A percentile compares a stretch with the other conserved stretches of the same genome.
Conservation (phyloP, 2,329 filamentous ascomycete genomes). For the Pyrenophora teres region DNA sequence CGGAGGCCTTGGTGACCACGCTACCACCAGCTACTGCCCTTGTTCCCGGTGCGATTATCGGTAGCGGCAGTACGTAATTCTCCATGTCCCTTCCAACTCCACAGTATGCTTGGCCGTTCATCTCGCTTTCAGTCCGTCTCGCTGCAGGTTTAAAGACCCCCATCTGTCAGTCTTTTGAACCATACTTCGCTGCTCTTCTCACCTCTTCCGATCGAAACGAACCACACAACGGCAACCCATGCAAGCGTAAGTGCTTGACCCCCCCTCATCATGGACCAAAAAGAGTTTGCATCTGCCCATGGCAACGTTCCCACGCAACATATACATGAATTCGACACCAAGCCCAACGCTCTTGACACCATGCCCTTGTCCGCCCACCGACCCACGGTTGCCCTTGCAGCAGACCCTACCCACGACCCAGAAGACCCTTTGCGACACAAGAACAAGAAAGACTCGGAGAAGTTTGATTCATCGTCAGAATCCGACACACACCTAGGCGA, state of each 20-base stretch:
- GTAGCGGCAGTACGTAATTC: slow-evolving; percentile 20
- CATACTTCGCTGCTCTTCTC: background rate
- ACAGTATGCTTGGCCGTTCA: slow-evolving; percentile 1
- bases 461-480: slow-evolving; percentile 25
- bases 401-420: slow-evolving; percentile 26
- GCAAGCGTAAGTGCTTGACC: slow-evolving; percentile 18
- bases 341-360: slow-evolving; percentile 20
- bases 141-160: background rate
- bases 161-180: background rate
- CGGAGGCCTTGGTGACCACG: slow-evolving; percentile 1
- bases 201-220: background rate
- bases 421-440: slow-evolving; percentile 22
- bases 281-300: slow-evolving; percentile 17
- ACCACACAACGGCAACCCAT: background rate
- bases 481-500: slow-evolving; percentile 29
- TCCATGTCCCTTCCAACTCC: slow-evolving; percentile 8
- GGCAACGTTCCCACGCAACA: slow-evolving; percentile 22
- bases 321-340: slow-evolving; percentile 10
- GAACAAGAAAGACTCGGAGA: slow-evolving; percentile 14
- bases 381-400: slow-evolving; percentile 27
- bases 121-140: slow-evolving; percentile 1
- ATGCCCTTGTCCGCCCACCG: slow-evolving; percentile 23
- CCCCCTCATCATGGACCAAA: slow-evolving; percentile 20
- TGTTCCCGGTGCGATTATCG: slow-evolving; percentile 2
- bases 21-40: slow-evolving; percentile 14